phyloP scores from a whole-genome alignment of 75 land plant genomes.

The Ceratopteris richardii region DNA sequence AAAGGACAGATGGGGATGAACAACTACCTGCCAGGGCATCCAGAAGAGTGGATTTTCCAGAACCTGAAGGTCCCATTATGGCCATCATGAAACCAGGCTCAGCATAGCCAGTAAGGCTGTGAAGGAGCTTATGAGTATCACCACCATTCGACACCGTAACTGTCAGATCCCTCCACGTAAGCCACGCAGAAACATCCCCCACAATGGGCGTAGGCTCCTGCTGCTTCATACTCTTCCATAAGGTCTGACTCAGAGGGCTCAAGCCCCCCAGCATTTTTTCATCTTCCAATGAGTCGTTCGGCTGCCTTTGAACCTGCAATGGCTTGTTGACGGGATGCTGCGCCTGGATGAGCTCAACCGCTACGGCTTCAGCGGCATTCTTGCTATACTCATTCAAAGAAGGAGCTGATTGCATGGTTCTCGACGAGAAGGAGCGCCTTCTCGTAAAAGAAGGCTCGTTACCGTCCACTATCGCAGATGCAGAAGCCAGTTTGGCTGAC shows the following conservation, averaged over 20 bases:
- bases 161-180: background rate
- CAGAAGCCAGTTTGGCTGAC: too few species aligned
- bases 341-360: background rate
- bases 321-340: background rate
- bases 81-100: constrained; percentile 72
- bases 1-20: background rate
- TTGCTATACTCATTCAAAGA: background rate
- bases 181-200: constrained; percentile 1
- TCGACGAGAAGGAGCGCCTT: constrained; percentile 1
- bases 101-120: constrained; percentile 67
- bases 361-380: background rate
- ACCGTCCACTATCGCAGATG: too few species aligned
- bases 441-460: background rate
- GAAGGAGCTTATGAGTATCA: constrained; percentile 26
- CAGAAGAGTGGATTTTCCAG: constrained; percentile 76
- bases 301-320: background rate
- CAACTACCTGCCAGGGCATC: constrained; percentile 57
- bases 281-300: background rate
- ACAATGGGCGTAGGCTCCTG: constrained; percentile 1
- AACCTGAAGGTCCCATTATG: constrained; percentile 90
- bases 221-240: constrained; percentile 4
- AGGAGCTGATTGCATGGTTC: background rate
- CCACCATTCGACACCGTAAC: background rate
- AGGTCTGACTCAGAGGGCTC: constrained; percentile 1
- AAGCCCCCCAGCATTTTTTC: background rate